Evolutionary conservation across 306 rosid species (phyloP), one percentile per base, ranked within the genome.

Genomic region (Cicer yamashitae): DNA sequence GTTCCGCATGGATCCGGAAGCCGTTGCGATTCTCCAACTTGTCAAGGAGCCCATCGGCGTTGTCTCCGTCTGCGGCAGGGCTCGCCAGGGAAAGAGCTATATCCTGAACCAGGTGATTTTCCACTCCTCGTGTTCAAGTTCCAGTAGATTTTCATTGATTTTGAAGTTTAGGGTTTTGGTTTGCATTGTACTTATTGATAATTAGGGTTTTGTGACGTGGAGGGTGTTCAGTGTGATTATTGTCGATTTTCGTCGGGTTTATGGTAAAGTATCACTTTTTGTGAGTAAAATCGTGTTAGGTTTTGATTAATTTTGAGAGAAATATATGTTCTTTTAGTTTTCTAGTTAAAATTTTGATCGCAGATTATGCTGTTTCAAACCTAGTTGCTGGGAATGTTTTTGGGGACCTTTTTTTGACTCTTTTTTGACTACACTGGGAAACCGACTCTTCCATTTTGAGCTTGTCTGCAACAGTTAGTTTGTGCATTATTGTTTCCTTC

Each of bases 1-100:
- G 96, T 91, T 94, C 73, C 87, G 83, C 53, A 94, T 91, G 94
- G 97, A 94, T 90, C 98, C 97, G 4, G 97, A 91, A 77, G 97
- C 98, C 20, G 96, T 94, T 12, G 97, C 98, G 7, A 68, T 89
- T 30, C 84, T 94, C 11, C 98, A 94, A 77, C 97, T 91, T 7
- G 97, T 94, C 1, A 94, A 94, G 84, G 98, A 84, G 17, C 98
- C 98, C 10, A 89, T 94, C 10, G 98, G 98, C 0, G 89, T 94
- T 5, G 97, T 94, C 67, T 89, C 98, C 50, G 94, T 94, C 77
- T 91, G 98, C 39, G 98, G 97, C 6, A 89, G 97, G 5, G 97
- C 97, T 77, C 97, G 98, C 58, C 96, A 91, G 82, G 98, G 98
- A 44, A 94, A 94, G 86, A 94, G 97, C 76, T 94, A 77, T 66